Base-by-base conservation (phyloP, 2,329 filamentous ascomycete genomes). In the Microcyclosporella mali region DNA sequence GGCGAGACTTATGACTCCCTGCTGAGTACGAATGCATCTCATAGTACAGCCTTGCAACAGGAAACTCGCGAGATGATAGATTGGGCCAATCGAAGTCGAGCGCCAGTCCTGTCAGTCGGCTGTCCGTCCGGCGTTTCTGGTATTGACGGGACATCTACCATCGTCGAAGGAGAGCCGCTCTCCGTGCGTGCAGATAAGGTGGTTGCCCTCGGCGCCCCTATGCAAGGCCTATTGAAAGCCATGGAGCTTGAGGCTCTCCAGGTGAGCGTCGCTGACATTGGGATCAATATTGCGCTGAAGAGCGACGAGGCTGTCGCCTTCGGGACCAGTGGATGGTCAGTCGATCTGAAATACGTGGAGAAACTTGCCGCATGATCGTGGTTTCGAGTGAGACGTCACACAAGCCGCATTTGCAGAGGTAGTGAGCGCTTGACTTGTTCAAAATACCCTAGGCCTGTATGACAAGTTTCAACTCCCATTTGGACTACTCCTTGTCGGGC, bases 1-100 rank as follows among this genome's bases (percentile, higher is more conserved):
- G 88, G 92, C 33, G 80, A 88, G 43, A 83, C 86, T 2, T 95
- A 95, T 58, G 88, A 95, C 53, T 88, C 94, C 55, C 73, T 97
- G 19, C 79, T 87, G 28, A 84, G 47, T 3, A 46, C 57, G 2
- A 56, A 59, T 35, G 49, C 53, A 3, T 51, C 53, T 9, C 49
- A 55, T 34, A 56, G 51, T 33, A 47, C 53, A 2, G 83, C 84
- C 12, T 85, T 94, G 52, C 87, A 94, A 61, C 81, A 83, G 3
- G 84, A 84, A 0, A 86, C 88, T 0, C 89, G 94, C 58, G 85
- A 94, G 59, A 78, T 95, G 59, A 92, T 95, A 58, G 84, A 88
- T 50, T 97, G 89, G 88, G 84, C 88, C 2, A 97, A 95, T 61
- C 83, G 88, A 51, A 86, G 83, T 60, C 85, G 88, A 51, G 82